phyloP scores from a whole-genome alignment of 1,139 yeast genomes.

The Debaryomyces sp. region DNA sequence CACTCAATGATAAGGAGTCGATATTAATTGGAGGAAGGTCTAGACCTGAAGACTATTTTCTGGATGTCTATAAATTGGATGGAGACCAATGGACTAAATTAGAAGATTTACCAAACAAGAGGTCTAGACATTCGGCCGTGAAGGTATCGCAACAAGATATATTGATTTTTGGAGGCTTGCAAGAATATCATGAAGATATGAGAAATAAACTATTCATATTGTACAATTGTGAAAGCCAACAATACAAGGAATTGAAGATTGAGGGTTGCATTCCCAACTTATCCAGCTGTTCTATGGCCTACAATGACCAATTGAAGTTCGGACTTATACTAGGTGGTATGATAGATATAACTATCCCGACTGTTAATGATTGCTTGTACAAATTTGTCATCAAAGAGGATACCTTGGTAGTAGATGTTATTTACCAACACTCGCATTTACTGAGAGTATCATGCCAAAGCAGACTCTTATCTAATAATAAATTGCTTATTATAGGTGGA shows the following conservation, averaged over 20 bases:
- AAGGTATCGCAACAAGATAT: slow-evolving; percentile 33
- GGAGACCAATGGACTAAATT: slow-evolving; percentile 35
- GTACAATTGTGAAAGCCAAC: slow-evolving; percentile 21
- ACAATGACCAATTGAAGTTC: slow-evolving; percentile 21
- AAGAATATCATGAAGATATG: slow-evolving; percentile 9
- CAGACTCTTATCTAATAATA: slow-evolving; percentile 22
- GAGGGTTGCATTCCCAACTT: slow-evolving; percentile 21
- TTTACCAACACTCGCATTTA: slow-evolving; percentile 13
- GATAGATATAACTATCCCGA: slow-evolving; percentile 31
- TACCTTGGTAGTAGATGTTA: slow-evolving; percentile 9
- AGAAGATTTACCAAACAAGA: slow-evolving; percentile 42
- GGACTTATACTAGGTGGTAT: slow-evolving; percentile 65
- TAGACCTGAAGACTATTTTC: slow-evolving; percentile 53
- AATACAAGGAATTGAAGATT: slow-evolving; percentile 17
- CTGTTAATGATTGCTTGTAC: slow-evolving; percentile 36
- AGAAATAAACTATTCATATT: slow-evolving; percentile 18
- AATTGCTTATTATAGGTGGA: slow-evolving; percentile 62
- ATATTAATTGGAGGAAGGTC: slow-evolving; percentile 72
- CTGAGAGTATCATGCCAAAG: slow-evolving; percentile 52
- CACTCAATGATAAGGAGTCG: slow-evolving; percentile 25
- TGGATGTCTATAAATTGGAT: slow-evolving; percentile 30
- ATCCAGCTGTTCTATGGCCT: slow-evolving; percentile 37
- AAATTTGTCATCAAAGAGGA: slow-evolving; percentile 27
- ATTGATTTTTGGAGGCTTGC: slow-evolving; percentile 57
- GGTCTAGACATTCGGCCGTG: slow-evolving; percentile 60